These are phyloP conservation scores for Salix caprea DNA, from an alignment of 345 rosid genomes.

Conservation along the genomic window DNA sequence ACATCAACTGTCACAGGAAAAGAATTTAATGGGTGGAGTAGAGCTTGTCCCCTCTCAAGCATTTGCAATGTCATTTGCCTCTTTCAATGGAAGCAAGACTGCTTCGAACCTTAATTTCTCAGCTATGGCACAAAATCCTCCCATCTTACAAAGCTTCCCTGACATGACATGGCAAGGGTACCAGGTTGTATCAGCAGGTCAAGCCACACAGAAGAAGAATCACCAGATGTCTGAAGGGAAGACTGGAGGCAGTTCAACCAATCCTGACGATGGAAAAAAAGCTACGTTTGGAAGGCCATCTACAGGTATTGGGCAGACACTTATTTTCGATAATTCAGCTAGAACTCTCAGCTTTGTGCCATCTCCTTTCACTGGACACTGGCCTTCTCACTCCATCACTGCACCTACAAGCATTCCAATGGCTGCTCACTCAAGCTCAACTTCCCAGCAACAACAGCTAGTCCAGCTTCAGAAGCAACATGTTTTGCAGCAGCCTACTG, in stretches of 20 bases:
- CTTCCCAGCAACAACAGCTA: constrained; percentile 29
- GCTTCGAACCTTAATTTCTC: constrained; percentile 47
- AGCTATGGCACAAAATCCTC: constrained; percentile 30
- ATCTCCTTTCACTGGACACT: constrained; percentile 30
- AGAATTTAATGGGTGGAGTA: constrained; percentile 30
- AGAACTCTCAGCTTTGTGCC: constrained; percentile 46
- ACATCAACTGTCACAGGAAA: constrained; percentile 16
- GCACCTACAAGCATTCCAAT: neutral
- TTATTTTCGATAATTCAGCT: constrained; percentile 48
- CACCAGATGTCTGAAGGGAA: constrained; percentile 42
- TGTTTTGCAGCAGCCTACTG: constrained; percentile 24
- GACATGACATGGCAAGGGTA: constrained; percentile 29
- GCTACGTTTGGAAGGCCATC: constrained; percentile 29
- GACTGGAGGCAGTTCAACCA: constrained; percentile 26
- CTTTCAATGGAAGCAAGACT: constrained; percentile 30
- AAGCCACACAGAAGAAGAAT: constrained; percentile 32
- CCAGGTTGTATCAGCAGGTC: constrained; percentile 35
- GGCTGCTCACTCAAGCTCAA: constrained; percentile 4
- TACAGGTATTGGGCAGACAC: constrained; percentile 34
- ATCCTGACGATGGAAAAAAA: constrained; percentile 36
- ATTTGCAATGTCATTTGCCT: constrained; percentile 43
- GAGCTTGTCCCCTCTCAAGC: constrained; percentile 33
- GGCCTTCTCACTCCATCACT: constrained; percentile 33
- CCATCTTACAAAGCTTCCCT: constrained; percentile 31
- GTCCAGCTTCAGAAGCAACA: constrained; percentile 35